Evolutionary conservation across 495 filamentous ascomycete genomes (phyloP).

Genomic region (Thermothielavioides terrestris): DNA sequence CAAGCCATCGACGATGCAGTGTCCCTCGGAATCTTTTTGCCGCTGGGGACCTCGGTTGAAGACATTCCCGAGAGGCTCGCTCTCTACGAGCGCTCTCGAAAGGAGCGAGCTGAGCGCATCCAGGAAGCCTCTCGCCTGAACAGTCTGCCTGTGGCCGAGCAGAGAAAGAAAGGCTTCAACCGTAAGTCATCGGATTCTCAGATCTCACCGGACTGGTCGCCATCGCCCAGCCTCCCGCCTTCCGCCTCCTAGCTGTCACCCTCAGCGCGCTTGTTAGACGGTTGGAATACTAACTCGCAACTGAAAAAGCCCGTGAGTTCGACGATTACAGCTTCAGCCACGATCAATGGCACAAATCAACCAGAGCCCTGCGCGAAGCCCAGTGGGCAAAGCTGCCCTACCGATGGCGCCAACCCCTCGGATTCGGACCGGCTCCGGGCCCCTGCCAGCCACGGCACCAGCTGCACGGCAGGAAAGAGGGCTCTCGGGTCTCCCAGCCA

Average conservation of each 20-base stretch:
- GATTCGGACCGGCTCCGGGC: constrained; percentile 49
- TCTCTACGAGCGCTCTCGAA: constrained; percentile 43
- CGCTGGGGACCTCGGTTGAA: constrained; percentile 25
- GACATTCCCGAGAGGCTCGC: constrained; percentile 40
- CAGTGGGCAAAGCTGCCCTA: constrained; percentile 27
- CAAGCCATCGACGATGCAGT: constrained; percentile 51
- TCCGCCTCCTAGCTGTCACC: constrained; percentile 13
- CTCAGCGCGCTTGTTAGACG: too few species aligned
- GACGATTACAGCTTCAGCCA: constrained; percentile 49
- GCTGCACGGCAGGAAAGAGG: too few species aligned
- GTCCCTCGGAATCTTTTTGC: constrained; percentile 42
- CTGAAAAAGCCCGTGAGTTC: too few species aligned
- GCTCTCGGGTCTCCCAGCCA: constrained; percentile 4
- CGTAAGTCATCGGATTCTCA: neutral
- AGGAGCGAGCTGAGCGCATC: neutral
- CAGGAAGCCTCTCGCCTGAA: neutral
- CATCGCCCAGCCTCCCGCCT: neutral
- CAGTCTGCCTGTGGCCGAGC: neutral
- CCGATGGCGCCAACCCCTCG: constrained; percentile 45
- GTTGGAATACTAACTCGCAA: too few species aligned
- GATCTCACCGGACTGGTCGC: neutral
- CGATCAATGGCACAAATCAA: constrained; percentile 49
- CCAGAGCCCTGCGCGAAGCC: constrained; percentile 40
- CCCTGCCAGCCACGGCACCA: constrained; percentile 40
- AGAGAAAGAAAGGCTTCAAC: neutral